Evolutionary conservation across 306 rosid species (phyloP).

Genomic region (Castanopsis chinensis): DNA sequence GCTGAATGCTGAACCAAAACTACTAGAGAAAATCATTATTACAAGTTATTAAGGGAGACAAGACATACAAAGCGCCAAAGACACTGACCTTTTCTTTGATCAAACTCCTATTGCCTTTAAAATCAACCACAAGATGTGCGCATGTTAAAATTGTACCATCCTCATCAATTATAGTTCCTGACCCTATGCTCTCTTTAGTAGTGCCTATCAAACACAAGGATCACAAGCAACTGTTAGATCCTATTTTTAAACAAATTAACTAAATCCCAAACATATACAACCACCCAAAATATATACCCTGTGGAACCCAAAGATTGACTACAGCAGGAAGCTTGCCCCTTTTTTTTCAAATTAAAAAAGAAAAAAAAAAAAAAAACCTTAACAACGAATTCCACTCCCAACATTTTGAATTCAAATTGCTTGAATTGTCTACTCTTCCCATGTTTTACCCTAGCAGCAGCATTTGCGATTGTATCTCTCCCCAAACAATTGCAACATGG

Average conservation of each 20-base stretch:
- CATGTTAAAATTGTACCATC: constrained; percentile 90
- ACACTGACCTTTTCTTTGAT: constrained; percentile 71
- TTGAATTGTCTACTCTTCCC: too few relatives aligned
- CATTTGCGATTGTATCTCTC: constrained; percentile 78
- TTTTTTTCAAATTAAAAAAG: too few relatives aligned
- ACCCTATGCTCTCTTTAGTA: constrained; percentile 51
- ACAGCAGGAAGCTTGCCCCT: too few relatives aligned
- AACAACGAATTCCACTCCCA: too few relatives aligned
- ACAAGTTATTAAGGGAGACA: constrained; percentile 1
- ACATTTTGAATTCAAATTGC: too few relatives aligned
- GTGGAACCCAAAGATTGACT: constrained; percentile 67
- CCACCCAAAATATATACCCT: constrained; percentile 33
- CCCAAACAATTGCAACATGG: constrained; percentile 51
- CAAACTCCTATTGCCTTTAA: constrained; percentile 46
- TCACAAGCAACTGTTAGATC: background rate
- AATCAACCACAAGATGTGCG: constrained; percentile 76
- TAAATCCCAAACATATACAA: constrained; percentile 1
- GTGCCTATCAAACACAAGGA: constrained; percentile 25
- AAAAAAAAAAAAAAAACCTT: too few relatives aligned
- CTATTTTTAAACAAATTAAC: background rate
- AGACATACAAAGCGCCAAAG: background rate
- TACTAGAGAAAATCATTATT: background rate
- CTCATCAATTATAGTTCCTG: constrained; percentile 79
- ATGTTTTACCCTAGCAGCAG: constrained; percentile 76
- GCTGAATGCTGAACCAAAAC: background rate